phyloP scores from a whole-genome alignment of 768 basidiomycete genomes.

The Suillus clintonianus region DNA sequence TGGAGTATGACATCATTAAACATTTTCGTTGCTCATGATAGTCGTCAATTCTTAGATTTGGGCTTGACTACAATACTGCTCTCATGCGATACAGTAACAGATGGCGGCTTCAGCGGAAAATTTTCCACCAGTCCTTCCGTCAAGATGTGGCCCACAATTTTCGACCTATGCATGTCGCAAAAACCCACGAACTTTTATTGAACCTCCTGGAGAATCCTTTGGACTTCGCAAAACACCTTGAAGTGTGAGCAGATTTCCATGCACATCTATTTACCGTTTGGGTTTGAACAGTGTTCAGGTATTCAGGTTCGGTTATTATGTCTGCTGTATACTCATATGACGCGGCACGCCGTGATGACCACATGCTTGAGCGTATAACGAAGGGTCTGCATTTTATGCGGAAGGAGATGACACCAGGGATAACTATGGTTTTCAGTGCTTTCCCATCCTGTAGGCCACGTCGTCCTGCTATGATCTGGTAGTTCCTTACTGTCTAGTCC shows the following conservation, averaged over 20 bases:
- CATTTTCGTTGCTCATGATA: neutral
- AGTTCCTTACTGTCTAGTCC: neutral
- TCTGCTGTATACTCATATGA: conserved; percentile 8
- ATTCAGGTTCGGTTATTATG: conserved; percentile 7
- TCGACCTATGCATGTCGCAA: conserved; percentile 2
- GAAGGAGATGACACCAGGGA: neutral
- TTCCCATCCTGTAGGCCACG: conserved; percentile 5
- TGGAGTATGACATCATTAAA: neutral
- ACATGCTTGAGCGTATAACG: too few relatives aligned
- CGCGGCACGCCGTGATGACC: neutral
- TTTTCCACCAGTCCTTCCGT: conserved; percentile 13
- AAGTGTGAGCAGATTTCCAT: neutral
- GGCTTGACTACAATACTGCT: conserved; percentile 6
- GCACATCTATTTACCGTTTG: neutral
- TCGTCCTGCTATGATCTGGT: neutral
- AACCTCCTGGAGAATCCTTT: neutral
- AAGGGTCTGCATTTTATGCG: neutral
- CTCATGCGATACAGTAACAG: conserved; percentile 12
- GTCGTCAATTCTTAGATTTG: neutral
- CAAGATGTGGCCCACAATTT: neutral
- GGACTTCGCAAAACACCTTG: neutral
- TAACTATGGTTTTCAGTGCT: conserved; percentile 1
- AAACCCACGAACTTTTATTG: neutral
- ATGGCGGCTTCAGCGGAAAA: conserved; percentile 17
- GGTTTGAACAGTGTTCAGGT: neutral